Percentiles rank a stretch among this genome's conserved stretches.
Conservation (phyloP, 495 filamentous ascomycete genomes). For the Penicillium paradoxum region DNA sequence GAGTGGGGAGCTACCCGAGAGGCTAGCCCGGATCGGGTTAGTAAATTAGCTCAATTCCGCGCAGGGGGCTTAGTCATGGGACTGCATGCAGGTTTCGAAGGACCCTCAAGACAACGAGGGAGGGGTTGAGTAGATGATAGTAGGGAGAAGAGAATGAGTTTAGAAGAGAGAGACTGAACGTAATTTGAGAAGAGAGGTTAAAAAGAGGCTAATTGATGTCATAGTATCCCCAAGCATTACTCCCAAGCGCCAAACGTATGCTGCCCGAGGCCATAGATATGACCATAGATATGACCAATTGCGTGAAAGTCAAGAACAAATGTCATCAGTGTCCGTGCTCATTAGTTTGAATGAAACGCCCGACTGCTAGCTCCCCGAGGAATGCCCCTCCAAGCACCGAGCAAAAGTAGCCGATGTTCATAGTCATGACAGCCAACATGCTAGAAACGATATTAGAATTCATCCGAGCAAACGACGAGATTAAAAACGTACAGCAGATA, state of each 20-base stretch:
- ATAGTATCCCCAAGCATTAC: neutral
- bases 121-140: neutral
- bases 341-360: slow-evolving; percentile 52
- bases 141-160: neutral
- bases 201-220: neutral
- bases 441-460: slow-evolving; percentile 39
- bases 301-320: too few species aligned
- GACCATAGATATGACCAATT: neutral
- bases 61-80: slow-evolving; percentile 8
- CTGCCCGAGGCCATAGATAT: neutral
- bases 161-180: neutral
- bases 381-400: slow-evolving; percentile 81
- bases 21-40: slow-evolving; percentile 18
- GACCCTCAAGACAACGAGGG: neutral
- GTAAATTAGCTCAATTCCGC: slow-evolving; percentile 33
- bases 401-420: slow-evolving; percentile 95
- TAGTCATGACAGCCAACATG: slow-evolving; percentile 97
- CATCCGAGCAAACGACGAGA: neutral
- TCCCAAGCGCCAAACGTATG: slow-evolving; percentile 1
- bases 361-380: slow-evolving; percentile 74
- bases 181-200: too few species aligned
- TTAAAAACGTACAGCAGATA: slow-evolving; percentile 74
- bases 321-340: slow-evolving; percentile 26
- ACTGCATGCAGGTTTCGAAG: neutral
- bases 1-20: neutral